Evolutionary conservation across 441 rosid species (phyloP).

Genomic region (Populus hybrid): DNA sequence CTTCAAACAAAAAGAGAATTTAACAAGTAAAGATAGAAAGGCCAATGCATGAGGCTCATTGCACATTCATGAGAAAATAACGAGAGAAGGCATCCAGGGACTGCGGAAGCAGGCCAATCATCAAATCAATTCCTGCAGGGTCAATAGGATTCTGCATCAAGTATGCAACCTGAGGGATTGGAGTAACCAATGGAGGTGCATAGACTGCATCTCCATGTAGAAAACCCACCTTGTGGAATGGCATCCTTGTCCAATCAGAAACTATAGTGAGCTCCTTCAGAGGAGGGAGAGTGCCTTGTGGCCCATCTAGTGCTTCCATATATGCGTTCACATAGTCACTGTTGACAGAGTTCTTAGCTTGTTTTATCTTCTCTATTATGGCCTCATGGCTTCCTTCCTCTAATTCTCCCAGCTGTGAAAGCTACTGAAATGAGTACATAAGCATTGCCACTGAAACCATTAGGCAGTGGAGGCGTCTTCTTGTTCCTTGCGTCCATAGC

Average conservation of each 20-base stretch:
- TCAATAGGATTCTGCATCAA: conserved; percentile 61
- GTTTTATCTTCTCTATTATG: conserved; percentile 47
- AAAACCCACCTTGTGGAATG: conserved; percentile 57
- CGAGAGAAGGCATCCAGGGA: conserved; percentile 34
- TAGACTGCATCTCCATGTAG: conserved; percentile 39
- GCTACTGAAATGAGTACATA: conserved; percentile 54
- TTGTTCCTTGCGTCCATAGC: conserved; percentile 61
- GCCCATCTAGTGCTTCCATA: conserved; percentile 48
- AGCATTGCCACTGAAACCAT: conserved; percentile 56
- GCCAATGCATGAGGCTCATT: neutral
- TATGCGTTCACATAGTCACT: conserved; percentile 54
- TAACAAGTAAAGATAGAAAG: neutral
- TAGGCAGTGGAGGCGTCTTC: conserved; percentile 33
- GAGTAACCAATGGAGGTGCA: conserved; percentile 52
- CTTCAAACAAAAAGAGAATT: neutral
- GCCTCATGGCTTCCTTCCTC: conserved; percentile 34
- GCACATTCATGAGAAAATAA: conserved; percentile 28
- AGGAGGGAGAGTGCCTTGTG: conserved; percentile 49
- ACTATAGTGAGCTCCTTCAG: conserved; percentile 52
- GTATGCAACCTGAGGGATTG: conserved; percentile 64
- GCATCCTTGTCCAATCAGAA: conserved; percentile 74
- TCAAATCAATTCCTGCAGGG: conserved; percentile 39
- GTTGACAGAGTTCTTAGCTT: conserved; percentile 52
- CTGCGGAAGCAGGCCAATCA: conserved; percentile 54
- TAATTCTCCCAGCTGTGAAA: conserved; percentile 47